Evolutionary conservation across 2,329 filamentous ascomycete species (phyloP).

Genomic region (Teratosphaeria viscida): DNA sequence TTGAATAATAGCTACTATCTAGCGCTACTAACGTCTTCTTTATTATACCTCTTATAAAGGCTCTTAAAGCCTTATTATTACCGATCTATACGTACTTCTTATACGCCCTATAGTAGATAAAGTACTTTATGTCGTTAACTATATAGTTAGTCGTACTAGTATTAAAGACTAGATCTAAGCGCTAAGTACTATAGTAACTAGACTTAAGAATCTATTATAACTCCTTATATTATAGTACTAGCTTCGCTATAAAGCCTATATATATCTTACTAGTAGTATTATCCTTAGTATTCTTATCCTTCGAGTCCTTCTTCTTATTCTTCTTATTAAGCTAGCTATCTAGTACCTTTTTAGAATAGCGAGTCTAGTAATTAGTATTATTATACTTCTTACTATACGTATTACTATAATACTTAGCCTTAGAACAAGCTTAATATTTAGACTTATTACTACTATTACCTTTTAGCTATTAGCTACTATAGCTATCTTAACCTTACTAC

Average conservation of each 20-base stretch:
- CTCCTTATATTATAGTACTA: neutral
- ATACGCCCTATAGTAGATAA: neutral
- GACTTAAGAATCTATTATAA: neutral
- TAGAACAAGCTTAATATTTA: too few species aligned
- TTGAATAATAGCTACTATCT: neutral
- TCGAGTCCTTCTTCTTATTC: neutral
- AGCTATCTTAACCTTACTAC: too few species aligned
- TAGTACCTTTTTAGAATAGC: neutral
- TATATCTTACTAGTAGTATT: neutral
- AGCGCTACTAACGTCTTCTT: neutral
- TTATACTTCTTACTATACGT: too few species aligned
- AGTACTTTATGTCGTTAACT: neutral
- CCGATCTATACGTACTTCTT: neutral
- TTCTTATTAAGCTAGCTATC: neutral
- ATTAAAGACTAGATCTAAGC: too few species aligned
- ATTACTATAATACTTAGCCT: neutral
- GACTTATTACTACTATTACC: too few species aligned
- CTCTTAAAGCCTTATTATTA: neutral
- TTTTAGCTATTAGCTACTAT: too few species aligned
- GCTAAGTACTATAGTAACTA: neutral
- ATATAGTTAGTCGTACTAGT: neutral
- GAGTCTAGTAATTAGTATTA: neutral
- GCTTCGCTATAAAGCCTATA: neutral
- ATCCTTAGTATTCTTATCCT: neutral
- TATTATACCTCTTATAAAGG: neutral